Base-by-base conservation (phyloP, 2,329 filamentous ascomycete species). In the Arachnomyces sp. region DNA sequence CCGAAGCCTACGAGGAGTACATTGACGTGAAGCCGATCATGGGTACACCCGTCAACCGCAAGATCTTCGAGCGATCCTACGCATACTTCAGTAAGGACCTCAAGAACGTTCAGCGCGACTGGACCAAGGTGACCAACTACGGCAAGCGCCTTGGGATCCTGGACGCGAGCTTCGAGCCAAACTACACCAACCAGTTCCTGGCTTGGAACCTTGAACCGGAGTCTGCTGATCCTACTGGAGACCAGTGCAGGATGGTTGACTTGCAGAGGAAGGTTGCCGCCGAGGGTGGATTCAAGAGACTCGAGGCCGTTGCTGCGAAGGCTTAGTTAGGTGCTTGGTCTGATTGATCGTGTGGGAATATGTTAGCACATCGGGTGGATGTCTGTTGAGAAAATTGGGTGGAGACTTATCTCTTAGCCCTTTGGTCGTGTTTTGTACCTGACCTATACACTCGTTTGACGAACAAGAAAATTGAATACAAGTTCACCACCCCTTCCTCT, bases 11-110 rank as follows among this genome's bases (percentile, higher is more conserved):
- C 70, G 69, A 68, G 9, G 79, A 83, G 54, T 86, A 85, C 56
- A 71, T 82, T 49, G 79, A 79, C 53, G 75, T 83, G 66, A 88
- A 87, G 66, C 79, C 82, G 2, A 71, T 71, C 50, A 83, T 87
- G 79, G 76, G 70, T 32, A 78, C 77, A 0, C 55, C 67, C 1
- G 74, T 86, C 42, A 86, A 87, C 68, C 74, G 77, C 52, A 86
- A 86, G 72, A 86, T 88, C 62, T 87, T 84, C 53, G 82, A 87
- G 72, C 78, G 83, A 44, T 84, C 78, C 52, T 88, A 77, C 53
- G 82, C 83, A 14, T 87, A 86, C 70, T 84, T 87, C 61, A 84
- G 78, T 43, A 73, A 73, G 48, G 82, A 87, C 50, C 56, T 87
- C 48, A 82, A 84, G 74, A 88, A 88, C 50, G 83, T 88, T 4